Conservation (phyloP, 2,329 filamentous ascomycete species). For the Clonostachys rosea region DNA sequence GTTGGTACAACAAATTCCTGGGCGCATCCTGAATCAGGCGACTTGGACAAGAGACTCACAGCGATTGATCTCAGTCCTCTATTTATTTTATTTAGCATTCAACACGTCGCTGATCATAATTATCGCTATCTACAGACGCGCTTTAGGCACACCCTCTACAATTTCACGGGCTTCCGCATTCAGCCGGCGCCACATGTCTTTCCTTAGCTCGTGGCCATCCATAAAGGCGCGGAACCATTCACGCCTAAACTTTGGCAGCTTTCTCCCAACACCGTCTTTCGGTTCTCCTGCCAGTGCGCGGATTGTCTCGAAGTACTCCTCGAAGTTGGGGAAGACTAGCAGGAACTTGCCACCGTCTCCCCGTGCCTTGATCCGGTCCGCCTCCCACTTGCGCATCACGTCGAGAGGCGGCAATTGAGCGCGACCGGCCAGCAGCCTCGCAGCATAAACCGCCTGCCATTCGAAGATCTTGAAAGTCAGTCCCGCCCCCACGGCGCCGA, state of each 20-base stretch:
- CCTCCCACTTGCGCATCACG: constrained; percentile 53
- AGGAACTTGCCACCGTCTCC: constrained; percentile 55
- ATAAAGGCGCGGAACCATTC: constrained; percentile 46
- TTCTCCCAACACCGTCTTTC: constrained; percentile 33
- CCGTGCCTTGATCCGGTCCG: constrained; percentile 41
- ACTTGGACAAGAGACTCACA: too few relatives aligned
- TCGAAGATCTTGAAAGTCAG: constrained; percentile 67
- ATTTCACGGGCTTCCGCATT: constrained; percentile 24
- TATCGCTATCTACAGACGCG: neutral
- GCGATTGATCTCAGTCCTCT: too few relatives aligned
- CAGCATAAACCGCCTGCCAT: constrained; percentile 61
- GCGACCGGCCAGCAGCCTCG: constrained; percentile 51
- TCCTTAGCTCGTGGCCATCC: constrained; percentile 48
- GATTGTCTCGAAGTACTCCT: constrained; percentile 58
- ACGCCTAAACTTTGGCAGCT: constrained; percentile 34
- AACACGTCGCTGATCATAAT: constrained; percentile 4
- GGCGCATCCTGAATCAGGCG: too few relatives aligned
- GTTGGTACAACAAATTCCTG: too few relatives aligned
- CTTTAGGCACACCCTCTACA: neutral
- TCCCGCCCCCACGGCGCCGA: constrained; percentile 51
- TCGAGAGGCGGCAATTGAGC: constrained; percentile 39
- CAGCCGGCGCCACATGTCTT: constrained; percentile 50
- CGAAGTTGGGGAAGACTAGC: constrained; percentile 56
- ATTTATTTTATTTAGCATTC: too few relatives aligned
- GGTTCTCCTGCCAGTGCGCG: constrained; percentile 42